Evolutionary conservation across 371 early-diverging fungal genomes (phyloP).

Genomic region (Mucor saturninus): DNA sequence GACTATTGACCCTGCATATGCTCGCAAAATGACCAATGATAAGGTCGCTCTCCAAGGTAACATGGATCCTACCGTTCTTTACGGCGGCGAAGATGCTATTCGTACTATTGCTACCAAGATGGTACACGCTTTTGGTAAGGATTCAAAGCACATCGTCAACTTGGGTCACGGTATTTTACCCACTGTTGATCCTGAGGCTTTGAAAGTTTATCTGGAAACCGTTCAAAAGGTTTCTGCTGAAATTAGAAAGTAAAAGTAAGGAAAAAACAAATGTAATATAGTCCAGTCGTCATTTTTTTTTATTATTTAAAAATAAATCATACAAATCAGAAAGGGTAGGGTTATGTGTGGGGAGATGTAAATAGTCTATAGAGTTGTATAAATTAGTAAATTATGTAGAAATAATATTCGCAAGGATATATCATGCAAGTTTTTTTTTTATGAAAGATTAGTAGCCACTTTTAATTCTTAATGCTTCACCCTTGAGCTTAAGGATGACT

Average conservation of each 20-base stretch:
- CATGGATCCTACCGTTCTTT: constrained; percentile 89
- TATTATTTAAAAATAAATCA: constrained; percentile 3
- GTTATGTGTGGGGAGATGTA: neutral
- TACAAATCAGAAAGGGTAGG: neutral
- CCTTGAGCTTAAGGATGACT: constrained; percentile 23
- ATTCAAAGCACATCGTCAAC: constrained; percentile 86
- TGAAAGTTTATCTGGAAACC: constrained; percentile 73
- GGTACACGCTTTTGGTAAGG: constrained; percentile 82
- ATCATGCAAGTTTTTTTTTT: neutral
- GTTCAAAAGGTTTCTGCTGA: constrained; percentile 62
- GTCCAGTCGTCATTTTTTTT: constrained; percentile 3
- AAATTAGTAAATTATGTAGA: neutral
- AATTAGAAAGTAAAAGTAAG: constrained; percentile 33
- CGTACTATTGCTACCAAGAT: constrained; percentile 75
- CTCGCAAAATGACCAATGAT: constrained; percentile 62
- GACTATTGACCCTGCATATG: constrained; percentile 83
- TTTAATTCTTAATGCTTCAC: constrained; percentile 20
- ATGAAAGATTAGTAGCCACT: constrained; percentile 11
- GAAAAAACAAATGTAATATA: constrained; percentile 7
- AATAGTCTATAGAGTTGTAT: neutral
- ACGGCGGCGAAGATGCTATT: constrained; percentile 79
- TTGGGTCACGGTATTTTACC: constrained; percentile 96
- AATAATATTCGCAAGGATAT: neutral
- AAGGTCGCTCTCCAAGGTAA: constrained; percentile 92
- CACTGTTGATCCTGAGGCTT: constrained; percentile 73